Evolutionary conservation across 2,329 filamentous ascomycete species (phyloP), one percentile per base, ranked within the genome.

Genomic region (Diaporthe australafricana): DNA sequence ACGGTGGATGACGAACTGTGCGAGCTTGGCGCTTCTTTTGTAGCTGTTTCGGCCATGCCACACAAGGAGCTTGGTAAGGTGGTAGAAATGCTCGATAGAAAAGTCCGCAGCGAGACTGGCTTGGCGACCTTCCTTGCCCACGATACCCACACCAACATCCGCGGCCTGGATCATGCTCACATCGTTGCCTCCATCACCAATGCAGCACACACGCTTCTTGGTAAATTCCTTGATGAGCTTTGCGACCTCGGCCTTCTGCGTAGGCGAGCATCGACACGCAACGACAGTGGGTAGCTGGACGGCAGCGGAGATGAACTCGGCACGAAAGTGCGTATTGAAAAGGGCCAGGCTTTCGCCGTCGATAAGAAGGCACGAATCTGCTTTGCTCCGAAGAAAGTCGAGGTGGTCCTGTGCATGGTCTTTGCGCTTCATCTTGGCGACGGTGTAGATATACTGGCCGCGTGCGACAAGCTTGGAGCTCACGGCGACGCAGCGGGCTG

Each of bases 111-210:
- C 97, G 57, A 99, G 87, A 79, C 93, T 96, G 45, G 96, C 96
- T 84, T 99, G 96, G 27, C 94, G 91, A 42, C 96, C 96, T 85
- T 99, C 96, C 85, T 99, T 99, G 73, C 96, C 96, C 0, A 98
- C 96, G 74, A 99, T 99, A 73, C 96, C 96, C 32, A 99, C 96
- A 73, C 97, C 97, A 0, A 99, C 95, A 78, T 99, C 96, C 0
- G 97, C 96, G 9, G 96, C 96, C 85, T 98, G 96, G 76, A 99
- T 99, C 96, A 99, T 99, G 76, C 93, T 96, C 6, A 99, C 96
- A 80, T 99, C 97, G 83, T 99, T 99, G 77, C 97, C 96, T 75
- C 96, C 96, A 79, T 99, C 96, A 47, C 96, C 96, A 76, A 99
- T 99, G 80, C 96, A 98, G 83, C 95, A 98, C 20, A 98, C 94